Conservation (phyloP, 495 filamentous ascomycete species). For the Penicillium lividum region DNA sequence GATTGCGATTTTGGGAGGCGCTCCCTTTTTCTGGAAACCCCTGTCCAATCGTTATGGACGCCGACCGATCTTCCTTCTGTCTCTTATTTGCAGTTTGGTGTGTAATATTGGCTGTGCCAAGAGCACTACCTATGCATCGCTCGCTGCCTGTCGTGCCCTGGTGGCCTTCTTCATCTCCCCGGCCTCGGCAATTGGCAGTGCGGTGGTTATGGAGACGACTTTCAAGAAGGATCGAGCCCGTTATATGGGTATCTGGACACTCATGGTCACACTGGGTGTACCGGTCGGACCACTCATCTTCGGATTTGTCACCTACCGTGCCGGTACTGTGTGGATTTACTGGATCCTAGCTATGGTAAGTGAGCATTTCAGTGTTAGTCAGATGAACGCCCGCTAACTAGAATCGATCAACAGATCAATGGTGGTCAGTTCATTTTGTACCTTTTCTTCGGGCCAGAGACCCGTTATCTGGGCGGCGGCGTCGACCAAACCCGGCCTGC, state of each 20-base stretch:
- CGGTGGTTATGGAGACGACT: conserved; percentile 52
- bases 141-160: conserved; percentile 49
- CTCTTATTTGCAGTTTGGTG: conserved; percentile 43
- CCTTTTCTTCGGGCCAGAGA: conserved; percentile 56
- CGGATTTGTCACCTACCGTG: conserved; percentile 46
- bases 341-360: conserved; percentile 48
- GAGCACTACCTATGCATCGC: conserved; percentile 40
- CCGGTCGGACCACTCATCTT: conserved; percentile 50
- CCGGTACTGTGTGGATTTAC: conserved; percentile 46
- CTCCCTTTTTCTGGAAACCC: conserved; percentile 56
- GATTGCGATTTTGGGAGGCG: conserved; percentile 32
- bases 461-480: conserved; percentile 47
- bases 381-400: conserved; percentile 27
- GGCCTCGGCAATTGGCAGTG: conserved; percentile 53
- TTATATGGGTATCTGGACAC: conserved; percentile 57
- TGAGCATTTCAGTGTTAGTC: conserved; percentile 1
- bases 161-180: conserved; percentile 55
- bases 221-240: conserved; percentile 50
- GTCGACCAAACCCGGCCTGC: conserved; percentile 21
- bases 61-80: conserved; percentile 53
- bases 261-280: conserved; percentile 52
- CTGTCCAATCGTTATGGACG: conserved; percentile 57
- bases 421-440: conserved; percentile 54
- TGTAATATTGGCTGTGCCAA: conserved; percentile 51
- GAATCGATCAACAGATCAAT: conserved; percentile 40